phyloP scores from a whole-genome alignment of 2,329 filamentous ascomycete genomes.

The Fusarium oligoseptatum region DNA sequence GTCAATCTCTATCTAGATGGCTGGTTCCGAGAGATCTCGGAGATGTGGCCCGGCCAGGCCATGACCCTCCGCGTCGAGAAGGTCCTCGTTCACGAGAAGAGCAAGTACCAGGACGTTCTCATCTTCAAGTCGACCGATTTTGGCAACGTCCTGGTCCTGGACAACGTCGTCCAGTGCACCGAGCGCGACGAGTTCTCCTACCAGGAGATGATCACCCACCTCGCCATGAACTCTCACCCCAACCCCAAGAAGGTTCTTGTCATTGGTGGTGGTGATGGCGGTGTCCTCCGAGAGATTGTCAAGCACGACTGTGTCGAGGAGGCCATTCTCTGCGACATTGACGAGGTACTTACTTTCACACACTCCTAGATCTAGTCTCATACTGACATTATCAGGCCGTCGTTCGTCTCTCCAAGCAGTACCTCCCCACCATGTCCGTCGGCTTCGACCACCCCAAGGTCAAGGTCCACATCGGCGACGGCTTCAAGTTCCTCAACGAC shows the following conservation, averaged over 20 bases:
- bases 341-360: slow-evolving; percentile 74
- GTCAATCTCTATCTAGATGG: slow-evolving; percentile 78
- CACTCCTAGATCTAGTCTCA: background rate
- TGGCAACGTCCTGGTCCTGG: slow-evolving; percentile 94
- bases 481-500: slow-evolving; percentile 98
- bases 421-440: slow-evolving; percentile 92
- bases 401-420: slow-evolving; percentile 98
- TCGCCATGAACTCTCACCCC: slow-evolving; percentile 98
- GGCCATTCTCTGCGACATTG: slow-evolving; percentile 97
- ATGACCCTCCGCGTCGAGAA: slow-evolving; percentile 99
- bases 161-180: slow-evolving; percentile 99
- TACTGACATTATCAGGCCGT: slow-evolving; percentile 77
- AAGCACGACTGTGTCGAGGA: slow-evolving; percentile 98
- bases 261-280: slow-evolving; percentile 97
- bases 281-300: slow-evolving; percentile 97
- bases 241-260: slow-evolving; percentile 98
- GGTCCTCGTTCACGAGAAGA: slow-evolving; percentile 99
- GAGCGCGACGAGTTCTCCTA: slow-evolving; percentile 99
- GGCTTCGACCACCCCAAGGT: slow-evolving; percentile 95
- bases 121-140: slow-evolving; percentile 99
- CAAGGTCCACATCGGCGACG: slow-evolving; percentile 93
- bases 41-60: slow-evolving; percentile 99
- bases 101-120: slow-evolving; percentile 98
- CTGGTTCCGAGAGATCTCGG: slow-evolving; percentile 99
- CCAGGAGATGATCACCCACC: slow-evolving; percentile 99